Evolutionary conservation across 2,329 filamentous ascomycete species (phyloP).

Genomic region (Penicillium sp.): DNA sequence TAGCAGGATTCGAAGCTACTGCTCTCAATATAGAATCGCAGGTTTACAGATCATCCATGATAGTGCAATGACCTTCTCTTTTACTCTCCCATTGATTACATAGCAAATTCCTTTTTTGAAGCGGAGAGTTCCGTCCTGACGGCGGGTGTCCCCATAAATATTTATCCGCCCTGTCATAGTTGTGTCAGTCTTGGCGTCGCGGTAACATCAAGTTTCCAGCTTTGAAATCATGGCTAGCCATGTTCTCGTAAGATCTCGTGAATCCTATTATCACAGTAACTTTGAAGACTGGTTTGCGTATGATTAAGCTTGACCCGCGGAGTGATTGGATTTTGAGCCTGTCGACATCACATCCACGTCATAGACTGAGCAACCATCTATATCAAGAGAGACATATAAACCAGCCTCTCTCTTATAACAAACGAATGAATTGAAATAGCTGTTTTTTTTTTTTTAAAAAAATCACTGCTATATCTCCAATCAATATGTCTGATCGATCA

Average conservation of each 20-base stretch:
- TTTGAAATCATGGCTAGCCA: background rate
- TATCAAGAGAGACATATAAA: background rate
- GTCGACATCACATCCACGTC: slow-evolving; percentile 6
- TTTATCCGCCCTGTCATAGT: background rate
- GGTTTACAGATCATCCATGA: no score
- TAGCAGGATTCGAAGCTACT: no score
- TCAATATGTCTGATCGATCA: slow-evolving; percentile 3
- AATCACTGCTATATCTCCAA: background rate
- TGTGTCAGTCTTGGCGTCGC: slow-evolving; percentile 1
- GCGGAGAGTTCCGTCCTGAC: no score
- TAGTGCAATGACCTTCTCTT: no score
- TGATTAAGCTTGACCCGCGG: background rate
- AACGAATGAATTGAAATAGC: background rate
- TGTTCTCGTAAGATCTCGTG: background rate
- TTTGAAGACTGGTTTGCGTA: background rate
- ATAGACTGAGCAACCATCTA: background rate
- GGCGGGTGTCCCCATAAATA: no score
- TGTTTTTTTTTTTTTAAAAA: background rate
- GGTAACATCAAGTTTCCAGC: background rate
- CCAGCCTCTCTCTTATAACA: no score
- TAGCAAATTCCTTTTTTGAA: no score
- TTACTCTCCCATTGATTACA: no score
- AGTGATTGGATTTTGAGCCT: background rate
- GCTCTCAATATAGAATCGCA: no score
- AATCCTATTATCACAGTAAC: background rate